phyloP scores from a whole-genome alignment of 2,329 filamentous ascomycete species.

The Aureobasidium lini region DNA sequence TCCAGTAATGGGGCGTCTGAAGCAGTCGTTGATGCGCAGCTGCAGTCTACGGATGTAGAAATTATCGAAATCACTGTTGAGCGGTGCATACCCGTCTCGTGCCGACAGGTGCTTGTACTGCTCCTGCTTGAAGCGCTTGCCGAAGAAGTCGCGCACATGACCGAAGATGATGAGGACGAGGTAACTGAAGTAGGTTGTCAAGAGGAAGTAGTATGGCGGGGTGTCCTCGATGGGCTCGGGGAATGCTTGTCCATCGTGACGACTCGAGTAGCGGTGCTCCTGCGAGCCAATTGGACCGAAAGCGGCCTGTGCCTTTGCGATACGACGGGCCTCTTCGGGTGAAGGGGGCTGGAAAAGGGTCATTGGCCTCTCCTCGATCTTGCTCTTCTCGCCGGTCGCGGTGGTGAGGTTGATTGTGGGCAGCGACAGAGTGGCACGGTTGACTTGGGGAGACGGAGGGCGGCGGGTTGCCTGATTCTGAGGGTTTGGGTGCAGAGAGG shows the following conservation, averaged over 20 bases:
- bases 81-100: constrained; percentile 81
- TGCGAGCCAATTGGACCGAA: constrained; percentile 79
- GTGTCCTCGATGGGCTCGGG: constrained; percentile 85
- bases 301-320: constrained; percentile 75
- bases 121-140: constrained; percentile 83
- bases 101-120: constrained; percentile 79
- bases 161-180: constrained; percentile 91
- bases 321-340: constrained; percentile 68
- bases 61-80: constrained; percentile 98
- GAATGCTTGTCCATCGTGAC: constrained; percentile 73
- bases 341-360: constrained; percentile 85
- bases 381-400: constrained; percentile 67
- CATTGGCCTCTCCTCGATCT: constrained; percentile 63
- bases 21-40: constrained; percentile 92
- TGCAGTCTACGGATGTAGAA: constrained; percentile 94
- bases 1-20: constrained; percentile 83
- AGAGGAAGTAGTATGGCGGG: constrained; percentile 90
- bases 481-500: constrained; percentile 30
- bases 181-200: constrained; percentile 98
- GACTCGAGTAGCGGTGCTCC: constrained; percentile 81
- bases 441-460: constrained; percentile 56
- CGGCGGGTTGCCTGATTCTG: constrained; percentile 55
- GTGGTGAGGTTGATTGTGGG: constrained; percentile 90
- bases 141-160: constrained; percentile 94
- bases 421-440: constrained; percentile 65